These are phyloP conservation scores for Neurospora sp. DNA, from an alignment of 495 filamentous ascomycete genomes.

Conservation along the genomic window DNA sequence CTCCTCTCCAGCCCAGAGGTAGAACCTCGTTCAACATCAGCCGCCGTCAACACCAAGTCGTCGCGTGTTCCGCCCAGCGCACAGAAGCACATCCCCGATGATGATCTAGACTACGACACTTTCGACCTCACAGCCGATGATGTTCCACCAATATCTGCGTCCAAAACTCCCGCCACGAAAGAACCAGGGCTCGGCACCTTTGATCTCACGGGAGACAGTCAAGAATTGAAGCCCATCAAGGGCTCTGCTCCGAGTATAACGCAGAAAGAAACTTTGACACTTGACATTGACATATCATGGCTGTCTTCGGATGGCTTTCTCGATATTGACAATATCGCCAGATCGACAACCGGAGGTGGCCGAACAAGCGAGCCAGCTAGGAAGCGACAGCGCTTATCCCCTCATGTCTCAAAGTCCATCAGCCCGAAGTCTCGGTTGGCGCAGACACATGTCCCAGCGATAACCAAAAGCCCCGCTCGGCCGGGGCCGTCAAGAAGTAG, in stretches of 20 bases:
- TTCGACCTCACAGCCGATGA: background rate
- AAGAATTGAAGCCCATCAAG: background rate
- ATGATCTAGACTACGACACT: background rate
- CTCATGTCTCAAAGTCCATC: background rate
- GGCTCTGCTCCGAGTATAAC: background rate
- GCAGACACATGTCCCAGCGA: background rate
- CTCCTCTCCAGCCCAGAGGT: conserved; percentile 23
- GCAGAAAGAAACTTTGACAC: background rate
- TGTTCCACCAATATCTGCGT: background rate
- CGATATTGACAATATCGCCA: background rate
- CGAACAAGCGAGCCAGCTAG: background rate
- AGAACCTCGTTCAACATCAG: background rate
- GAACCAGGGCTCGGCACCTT: background rate
- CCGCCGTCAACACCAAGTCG: background rate
- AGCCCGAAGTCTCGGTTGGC: background rate
- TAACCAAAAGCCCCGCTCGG: background rate
- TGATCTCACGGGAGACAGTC: background rate
- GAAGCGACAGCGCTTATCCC: background rate
- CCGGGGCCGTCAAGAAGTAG: conserved; percentile 7
- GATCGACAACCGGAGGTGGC: background rate
- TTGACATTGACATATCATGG: background rate
- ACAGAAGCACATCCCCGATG: background rate
- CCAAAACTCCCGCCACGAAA: background rate
- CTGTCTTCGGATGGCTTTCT: background rate
- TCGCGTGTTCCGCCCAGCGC: background rate